These are phyloP conservation scores for Claviceps sp. DNA, from an alignment of 2,329 filamentous ascomycete genomes.

Conservation along the genomic window DNA sequence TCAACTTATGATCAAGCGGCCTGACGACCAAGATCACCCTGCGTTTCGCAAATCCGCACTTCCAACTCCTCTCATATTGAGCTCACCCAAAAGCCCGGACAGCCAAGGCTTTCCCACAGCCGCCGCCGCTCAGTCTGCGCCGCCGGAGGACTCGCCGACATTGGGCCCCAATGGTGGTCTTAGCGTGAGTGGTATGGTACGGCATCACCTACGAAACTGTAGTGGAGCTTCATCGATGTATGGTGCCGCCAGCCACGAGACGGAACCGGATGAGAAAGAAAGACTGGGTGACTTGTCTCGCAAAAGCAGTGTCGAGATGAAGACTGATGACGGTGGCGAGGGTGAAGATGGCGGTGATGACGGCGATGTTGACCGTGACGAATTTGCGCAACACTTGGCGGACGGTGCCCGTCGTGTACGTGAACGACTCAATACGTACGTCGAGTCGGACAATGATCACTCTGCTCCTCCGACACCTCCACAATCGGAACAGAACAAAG, in stretches of 20 bases:
- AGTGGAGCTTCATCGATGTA: constrained; percentile 77
- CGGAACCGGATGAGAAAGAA: constrained; percentile 6
- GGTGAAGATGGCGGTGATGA: constrained; percentile 46
- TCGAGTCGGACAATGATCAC: constrained; percentile 43
- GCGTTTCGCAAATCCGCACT: constrained; percentile 34
- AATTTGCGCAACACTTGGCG: constrained; percentile 61
- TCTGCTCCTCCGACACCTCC: constrained; percentile 13
- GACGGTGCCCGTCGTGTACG: constrained; percentile 57
- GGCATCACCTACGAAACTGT: constrained; percentile 68
- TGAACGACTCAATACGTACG: constrained; percentile 57
- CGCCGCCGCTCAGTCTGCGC: constrained; percentile 7
- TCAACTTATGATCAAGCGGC: constrained; percentile 29
- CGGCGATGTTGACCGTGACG: constrained; percentile 39
- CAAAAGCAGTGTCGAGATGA: neutral
- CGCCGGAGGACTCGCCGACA: constrained; percentile 59
- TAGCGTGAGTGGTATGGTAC: constrained; percentile 72
- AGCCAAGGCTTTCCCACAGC: constrained; percentile 14
- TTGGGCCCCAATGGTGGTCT: constrained; percentile 57
- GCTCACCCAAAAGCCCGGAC: constrained; percentile 13
- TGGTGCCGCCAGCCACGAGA: constrained; percentile 29
- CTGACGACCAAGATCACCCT: constrained; percentile 40
- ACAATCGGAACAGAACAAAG: constrained; percentile 24
- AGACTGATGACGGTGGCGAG: constrained; percentile 26
- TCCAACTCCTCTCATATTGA: constrained; percentile 28
- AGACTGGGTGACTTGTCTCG: neutral